phyloP scores from a whole-genome alignment of 495 filamentous ascomycete genomes.

The Cercophora samala region DNA sequence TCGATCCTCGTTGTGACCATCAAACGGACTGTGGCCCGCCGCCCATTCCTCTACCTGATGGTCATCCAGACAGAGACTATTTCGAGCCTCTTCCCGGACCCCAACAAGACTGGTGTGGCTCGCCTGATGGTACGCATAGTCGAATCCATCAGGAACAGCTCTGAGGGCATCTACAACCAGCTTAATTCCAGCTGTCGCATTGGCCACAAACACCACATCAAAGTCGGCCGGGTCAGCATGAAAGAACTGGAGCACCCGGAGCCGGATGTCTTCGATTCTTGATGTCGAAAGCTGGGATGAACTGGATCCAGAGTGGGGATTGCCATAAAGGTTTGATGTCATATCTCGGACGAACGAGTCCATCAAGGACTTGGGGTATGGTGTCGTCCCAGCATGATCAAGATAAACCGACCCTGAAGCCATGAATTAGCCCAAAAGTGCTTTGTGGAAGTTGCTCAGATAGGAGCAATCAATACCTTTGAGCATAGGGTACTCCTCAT shows the following conservation, averaged over 20 bases:
- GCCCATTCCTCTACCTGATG: conserved; percentile 69
- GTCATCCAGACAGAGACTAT: conserved; percentile 66
- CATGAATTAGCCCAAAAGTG: conserved; percentile 16
- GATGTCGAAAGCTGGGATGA: conserved; percentile 74
- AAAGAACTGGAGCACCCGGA: conserved; percentile 72
- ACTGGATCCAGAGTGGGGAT: conserved; percentile 82
- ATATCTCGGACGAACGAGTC: conserved; percentile 73
- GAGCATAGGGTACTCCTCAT: conserved; percentile 80
- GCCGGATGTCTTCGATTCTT: conserved; percentile 71
- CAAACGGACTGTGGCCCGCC: conserved; percentile 25
- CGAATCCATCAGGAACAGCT: conserved; percentile 62
- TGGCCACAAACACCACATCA: conserved; percentile 87
- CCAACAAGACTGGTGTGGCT: conserved; percentile 88
- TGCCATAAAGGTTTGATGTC: conserved; percentile 76
- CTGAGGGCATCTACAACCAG: conserved; percentile 73
- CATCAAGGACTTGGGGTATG: conserved; percentile 76
- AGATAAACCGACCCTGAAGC: conserved; percentile 77
- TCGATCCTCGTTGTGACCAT: conserved; percentile 8
- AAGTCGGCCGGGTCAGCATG: conserved; percentile 79
- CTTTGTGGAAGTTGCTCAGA: neutral
- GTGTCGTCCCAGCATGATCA: conserved; percentile 88
- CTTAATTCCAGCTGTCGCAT: conserved; percentile 89
- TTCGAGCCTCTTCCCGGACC: conserved; percentile 65
- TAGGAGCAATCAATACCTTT: conserved; percentile 49
- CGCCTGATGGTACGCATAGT: conserved; percentile 79